Evolutionary conservation across 192 early-diverging fungal species (phyloP).

Genomic region (Podila horticola): DNA sequence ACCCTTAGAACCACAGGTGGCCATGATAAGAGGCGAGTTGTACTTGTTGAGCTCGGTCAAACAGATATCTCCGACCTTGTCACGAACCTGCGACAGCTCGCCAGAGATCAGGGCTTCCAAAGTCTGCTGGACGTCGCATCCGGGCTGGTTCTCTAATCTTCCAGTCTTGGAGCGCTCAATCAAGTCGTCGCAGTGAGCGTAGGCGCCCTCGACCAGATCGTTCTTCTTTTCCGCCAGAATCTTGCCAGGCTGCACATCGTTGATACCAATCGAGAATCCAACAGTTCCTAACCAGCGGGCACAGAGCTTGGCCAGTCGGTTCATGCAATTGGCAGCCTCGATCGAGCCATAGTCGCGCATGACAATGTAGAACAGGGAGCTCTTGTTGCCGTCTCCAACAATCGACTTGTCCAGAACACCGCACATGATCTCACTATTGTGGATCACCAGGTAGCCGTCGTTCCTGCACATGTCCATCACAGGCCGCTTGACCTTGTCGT

Average conservation of each 20-base stretch:
- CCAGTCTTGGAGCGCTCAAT: slow-evolving; percentile 79
- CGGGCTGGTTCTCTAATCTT: slow-evolving; percentile 82
- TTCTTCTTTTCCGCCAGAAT: slow-evolving; percentile 83
- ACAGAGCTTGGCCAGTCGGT: slow-evolving; percentile 91
- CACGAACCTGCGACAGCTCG: slow-evolving; percentile 90
- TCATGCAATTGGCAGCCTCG: slow-evolving; percentile 93
- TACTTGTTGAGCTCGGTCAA: slow-evolving; percentile 92
- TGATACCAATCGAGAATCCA: slow-evolving; percentile 98
- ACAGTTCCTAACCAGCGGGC: slow-evolving; percentile 86
- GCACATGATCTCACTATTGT: slow-evolving; percentile 95
- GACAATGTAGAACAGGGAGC: slow-evolving; percentile 93
- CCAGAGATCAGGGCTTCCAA: slow-evolving; percentile 90
- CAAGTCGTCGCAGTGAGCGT: slow-evolving; percentile 84
- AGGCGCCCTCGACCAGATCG: slow-evolving; percentile 79
- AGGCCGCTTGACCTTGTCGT: slow-evolving; percentile 66
- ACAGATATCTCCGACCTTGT: slow-evolving; percentile 90
- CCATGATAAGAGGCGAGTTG: slow-evolving; percentile 99
- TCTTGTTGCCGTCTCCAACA: slow-evolving; percentile 97
- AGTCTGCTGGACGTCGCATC: slow-evolving; percentile 87
- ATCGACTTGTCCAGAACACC: slow-evolving; percentile 94
- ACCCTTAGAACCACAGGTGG: slow-evolving; percentile 98
- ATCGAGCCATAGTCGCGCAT: slow-evolving; percentile 90
- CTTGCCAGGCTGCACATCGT: slow-evolving; percentile 94
- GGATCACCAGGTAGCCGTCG: slow-evolving; percentile 91
- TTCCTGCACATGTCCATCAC: slow-evolving; percentile 84